Conservation (phyloP, 371 early-diverging fungal species). For the Mortierella sp. region DNA sequence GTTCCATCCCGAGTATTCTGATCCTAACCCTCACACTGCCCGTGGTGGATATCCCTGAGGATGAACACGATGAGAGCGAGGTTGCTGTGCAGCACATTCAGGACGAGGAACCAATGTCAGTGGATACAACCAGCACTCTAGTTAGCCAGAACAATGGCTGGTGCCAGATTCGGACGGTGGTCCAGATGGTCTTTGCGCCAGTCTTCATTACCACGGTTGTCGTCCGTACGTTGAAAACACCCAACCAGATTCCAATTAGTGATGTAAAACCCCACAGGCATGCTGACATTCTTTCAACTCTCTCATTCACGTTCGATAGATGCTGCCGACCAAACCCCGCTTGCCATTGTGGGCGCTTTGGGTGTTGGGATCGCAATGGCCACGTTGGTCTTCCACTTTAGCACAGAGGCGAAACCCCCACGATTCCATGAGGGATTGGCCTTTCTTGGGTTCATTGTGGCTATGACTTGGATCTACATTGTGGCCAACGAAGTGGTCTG, state of each 20-base stretch:
- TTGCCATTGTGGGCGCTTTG: constrained; percentile 11
- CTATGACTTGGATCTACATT: constrained; percentile 81
- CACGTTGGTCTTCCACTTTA: constrained; percentile 1
- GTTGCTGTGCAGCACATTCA: constrained; percentile 32
- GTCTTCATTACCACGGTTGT: constrained; percentile 25
- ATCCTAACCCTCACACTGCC: constrained; percentile 66
- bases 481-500: constrained; percentile 88
- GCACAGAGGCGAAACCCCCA: constrained; percentile 29
- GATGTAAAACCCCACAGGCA: too few relatives aligned
- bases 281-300: too few relatives aligned
- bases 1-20: constrained; percentile 63
- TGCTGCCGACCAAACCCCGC: constrained; percentile 7
- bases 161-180: constrained; percentile 15
- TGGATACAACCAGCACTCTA: background rate
- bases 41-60: constrained; percentile 59
- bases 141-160: constrained; percentile 40
- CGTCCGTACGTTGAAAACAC: constrained; percentile 21
- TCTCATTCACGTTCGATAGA: constrained; percentile 8
- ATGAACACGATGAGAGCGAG: constrained; percentile 20
- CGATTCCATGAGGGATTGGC: constrained; percentile 57
- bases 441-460: constrained; percentile 76
- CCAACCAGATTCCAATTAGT: too few relatives aligned
- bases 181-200: constrained; percentile 37
- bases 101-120: background rate
- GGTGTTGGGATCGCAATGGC: constrained; percentile 13